phyloP scores from a whole-genome alignment of 2,329 filamentous ascomycete genomes.

The Nothopassalora personata region DNA sequence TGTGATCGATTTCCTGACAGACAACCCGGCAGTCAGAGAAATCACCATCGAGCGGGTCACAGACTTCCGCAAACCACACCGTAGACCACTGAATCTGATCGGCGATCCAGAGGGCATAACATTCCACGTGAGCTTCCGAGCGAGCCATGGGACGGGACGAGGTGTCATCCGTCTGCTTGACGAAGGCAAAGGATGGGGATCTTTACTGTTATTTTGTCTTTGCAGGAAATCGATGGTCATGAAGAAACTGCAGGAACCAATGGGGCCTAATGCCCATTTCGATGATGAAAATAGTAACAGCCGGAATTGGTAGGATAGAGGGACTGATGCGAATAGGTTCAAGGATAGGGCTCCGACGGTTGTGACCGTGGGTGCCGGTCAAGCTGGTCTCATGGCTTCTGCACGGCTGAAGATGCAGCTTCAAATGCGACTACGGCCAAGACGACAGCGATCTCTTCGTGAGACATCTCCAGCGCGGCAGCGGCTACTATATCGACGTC shows the following conservation, averaged over 20 bases:
- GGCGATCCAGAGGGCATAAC: background rate
- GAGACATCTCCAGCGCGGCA: slow-evolving; percentile 31
- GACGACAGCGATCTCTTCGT: slow-evolving; percentile 24
- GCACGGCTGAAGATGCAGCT: slow-evolving; percentile 2
- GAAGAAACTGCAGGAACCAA: background rate
- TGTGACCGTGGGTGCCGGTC: background rate
- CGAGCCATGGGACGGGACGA: background rate
- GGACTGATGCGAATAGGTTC: background rate
- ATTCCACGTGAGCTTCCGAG: background rate
- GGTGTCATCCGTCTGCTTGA: background rate
- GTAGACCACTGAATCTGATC: background rate
- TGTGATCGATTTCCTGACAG: background rate
- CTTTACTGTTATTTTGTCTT: background rate
- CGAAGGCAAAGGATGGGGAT: background rate
- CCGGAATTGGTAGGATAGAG: background rate
- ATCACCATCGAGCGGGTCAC: background rate
- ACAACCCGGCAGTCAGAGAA: background rate
- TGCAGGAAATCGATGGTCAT: background rate
- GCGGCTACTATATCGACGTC: slow-evolving; percentile 46
- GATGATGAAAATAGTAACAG: background rate
- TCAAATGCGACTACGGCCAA: background rate
- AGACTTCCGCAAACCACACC: background rate
- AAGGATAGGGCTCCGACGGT: background rate
- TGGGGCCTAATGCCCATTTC: background rate
- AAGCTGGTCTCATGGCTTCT: background rate